Conservation (phyloP, 768 basidiomycete species). For the Kwoniella dejecticola region DNA sequence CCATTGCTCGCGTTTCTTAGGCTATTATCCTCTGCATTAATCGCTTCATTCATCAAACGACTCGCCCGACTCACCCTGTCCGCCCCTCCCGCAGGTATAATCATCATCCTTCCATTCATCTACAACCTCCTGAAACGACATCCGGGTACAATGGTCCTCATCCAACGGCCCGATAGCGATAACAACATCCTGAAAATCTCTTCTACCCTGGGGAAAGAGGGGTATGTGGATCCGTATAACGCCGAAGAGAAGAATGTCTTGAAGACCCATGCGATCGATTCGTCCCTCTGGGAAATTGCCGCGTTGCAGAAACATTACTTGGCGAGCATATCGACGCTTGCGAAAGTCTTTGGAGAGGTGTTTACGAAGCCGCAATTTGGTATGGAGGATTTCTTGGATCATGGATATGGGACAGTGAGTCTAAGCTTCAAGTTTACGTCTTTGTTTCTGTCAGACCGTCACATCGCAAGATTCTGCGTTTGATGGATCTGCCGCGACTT, state of each 20-base stretch:
- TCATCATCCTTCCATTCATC: constrained; percentile 87
- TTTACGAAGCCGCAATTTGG: constrained; percentile 89
- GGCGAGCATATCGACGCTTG: constrained; percentile 78
- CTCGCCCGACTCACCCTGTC: constrained; percentile 78
- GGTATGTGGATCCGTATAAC: constrained; percentile 67
- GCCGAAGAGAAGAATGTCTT: constrained; percentile 70
- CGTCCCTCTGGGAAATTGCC: constrained; percentile 89
- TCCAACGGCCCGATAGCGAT: constrained; percentile 63
- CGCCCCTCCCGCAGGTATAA: constrained; percentile 85
- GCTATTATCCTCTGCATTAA: constrained; percentile 82
- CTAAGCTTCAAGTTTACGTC: constrained; percentile 39
- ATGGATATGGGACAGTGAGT: constrained; percentile 60
- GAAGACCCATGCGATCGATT: constrained; percentile 74
- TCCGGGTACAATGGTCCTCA: constrained; percentile 88
- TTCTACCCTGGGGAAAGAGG: constrained; percentile 1
- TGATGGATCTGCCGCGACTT: too few species aligned
- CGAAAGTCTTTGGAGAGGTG: constrained; percentile 80
- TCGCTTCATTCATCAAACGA: constrained; percentile 93
- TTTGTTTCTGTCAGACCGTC: background rate
- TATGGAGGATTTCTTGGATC: constrained; percentile 96
- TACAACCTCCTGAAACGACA: constrained; percentile 93
- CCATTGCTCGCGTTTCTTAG: too few species aligned
- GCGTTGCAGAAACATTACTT: constrained; percentile 81
- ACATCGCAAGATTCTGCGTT: too few species aligned
- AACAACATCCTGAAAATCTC: constrained; percentile 1